A percentile compares a stretch with the other conserved stretches of the same genome.
Conservation (phyloP, 768 basidiomycete genomes). For the Termitomyces sp. region DNA sequence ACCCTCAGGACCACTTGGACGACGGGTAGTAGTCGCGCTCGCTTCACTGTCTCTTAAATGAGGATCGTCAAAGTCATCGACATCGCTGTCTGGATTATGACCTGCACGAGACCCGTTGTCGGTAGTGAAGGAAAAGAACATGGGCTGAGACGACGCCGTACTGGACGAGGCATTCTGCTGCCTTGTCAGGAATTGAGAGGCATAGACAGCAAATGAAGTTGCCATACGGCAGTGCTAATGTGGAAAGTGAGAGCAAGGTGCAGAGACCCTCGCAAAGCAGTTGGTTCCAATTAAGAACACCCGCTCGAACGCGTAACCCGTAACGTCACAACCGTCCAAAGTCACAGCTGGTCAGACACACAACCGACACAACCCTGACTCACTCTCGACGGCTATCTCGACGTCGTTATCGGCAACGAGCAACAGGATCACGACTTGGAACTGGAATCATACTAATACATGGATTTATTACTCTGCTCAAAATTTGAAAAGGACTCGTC, state of each 20-base stretch:
- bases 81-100: conserved; percentile 39
- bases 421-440: neutral
- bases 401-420: neutral
- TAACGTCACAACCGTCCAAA: neutral
- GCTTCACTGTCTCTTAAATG: conserved; percentile 45
- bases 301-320: conserved; percentile 12
- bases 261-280: conserved; percentile 12
- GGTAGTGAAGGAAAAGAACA: conserved; percentile 87
- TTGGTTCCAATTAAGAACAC: conserved; percentile 13
- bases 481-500: conserved; percentile 22
- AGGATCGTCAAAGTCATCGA: conserved; percentile 76
- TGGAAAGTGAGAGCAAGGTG: conserved; percentile 9
- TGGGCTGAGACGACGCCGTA: conserved; percentile 64
- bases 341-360: conserved; percentile 3
- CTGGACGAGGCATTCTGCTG: conserved; percentile 42
- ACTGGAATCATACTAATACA: neutral
- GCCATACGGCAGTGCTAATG: conserved; percentile 32
- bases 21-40: conserved; percentile 27
- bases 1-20: conserved; percentile 32
- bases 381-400: neutral
- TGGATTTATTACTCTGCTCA: neutral
- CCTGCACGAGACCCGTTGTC: conserved; percentile 57
- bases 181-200: conserved; percentile 73
- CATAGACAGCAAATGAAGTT: conserved; percentile 76
- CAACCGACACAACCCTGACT: neutral